phyloP scores from a whole-genome alignment of 768 basidiomycete genomes.

The Russula vinacea region DNA sequence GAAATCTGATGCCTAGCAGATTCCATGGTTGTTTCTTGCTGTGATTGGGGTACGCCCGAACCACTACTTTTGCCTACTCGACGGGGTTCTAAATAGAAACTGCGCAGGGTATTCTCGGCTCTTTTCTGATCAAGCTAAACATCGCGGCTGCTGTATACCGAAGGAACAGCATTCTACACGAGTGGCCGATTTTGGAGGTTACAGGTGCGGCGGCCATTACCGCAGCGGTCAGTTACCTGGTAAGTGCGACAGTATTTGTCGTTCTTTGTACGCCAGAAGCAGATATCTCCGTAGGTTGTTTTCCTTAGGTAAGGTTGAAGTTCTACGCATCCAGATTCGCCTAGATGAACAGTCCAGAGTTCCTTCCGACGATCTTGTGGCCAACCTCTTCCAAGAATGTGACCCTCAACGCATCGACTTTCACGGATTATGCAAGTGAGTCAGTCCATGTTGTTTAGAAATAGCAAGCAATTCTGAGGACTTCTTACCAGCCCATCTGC shows the following conservation, averaged over 20 bases:
- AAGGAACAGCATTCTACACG: constrained; percentile 49
- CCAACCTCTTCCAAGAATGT: constrained; percentile 82
- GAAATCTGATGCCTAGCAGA: constrained; percentile 39
- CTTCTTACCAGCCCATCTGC: constrained; percentile 55
- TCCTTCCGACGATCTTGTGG: constrained; percentile 76
- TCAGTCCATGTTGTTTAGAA: constrained; percentile 1
- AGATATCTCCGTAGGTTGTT: constrained; percentile 48
- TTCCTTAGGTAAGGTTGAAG: constrained; percentile 50
- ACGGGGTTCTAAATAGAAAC: constrained; percentile 14
- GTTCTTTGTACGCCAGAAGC: background rate
- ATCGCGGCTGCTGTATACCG: constrained; percentile 61
- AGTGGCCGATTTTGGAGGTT: constrained; percentile 68
- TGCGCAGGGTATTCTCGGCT: constrained; percentile 59
- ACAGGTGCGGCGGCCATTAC: constrained; percentile 59
- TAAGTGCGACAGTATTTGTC: constrained; percentile 30
- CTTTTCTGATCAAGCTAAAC: constrained; percentile 63
- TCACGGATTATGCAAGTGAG: constrained; percentile 80
- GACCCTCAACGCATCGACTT: constrained; percentile 61
- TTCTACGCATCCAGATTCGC: background rate
- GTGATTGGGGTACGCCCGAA: constrained; percentile 52
- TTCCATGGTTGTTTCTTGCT: constrained; percentile 66
- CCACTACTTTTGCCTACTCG: background rate
- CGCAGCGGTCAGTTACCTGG: constrained; percentile 67
- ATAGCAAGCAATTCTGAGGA: background rate
- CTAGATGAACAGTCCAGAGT: constrained; percentile 42